Evolutionary conservation across 2,329 filamentous ascomycete species (phyloP), one percentile per base, ranked within the genome.

Genomic region (Aspergillus fischeri): DNA sequence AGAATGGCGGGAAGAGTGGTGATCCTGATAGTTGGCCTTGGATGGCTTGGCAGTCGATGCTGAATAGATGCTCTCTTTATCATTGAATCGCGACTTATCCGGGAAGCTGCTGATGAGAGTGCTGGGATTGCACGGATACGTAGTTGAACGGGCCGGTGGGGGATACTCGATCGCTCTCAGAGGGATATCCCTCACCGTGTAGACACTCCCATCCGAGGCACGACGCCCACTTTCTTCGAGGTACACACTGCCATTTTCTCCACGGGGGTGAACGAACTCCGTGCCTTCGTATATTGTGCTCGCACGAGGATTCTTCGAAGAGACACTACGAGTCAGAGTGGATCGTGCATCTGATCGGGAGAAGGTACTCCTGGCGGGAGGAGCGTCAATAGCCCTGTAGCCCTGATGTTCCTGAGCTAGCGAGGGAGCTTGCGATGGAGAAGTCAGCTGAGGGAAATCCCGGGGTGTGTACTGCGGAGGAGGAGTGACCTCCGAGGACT

Each of bases 51-150:
- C 66, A 1, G 73, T 76, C 11, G 73, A 75, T 2, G 71, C 61
- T 4, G 72, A 73, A 50, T 71, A 71, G 27, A 71, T 65, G 56
- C 71, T 75, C 14, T 64, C 68, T 29, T 63, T 64, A 35, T 67
- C 62, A 52, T 53, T 68, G 57, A 52, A 62, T 52, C 68, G 71
- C 9, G 69, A 67, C 29, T 66, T 68, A 27, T 75, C 74, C 29
- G 66, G 67, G 63, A 73, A 77, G 59, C 71, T 75, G 69, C 74
- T 77, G 65, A 77, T 75, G 55, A 77, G 70, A 6, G 75, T 75
- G 59, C 73, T 74, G 49, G 72, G 69, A 52, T 70, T 68, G 60
- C 65, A 69, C 3, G 67, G 67, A 45, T 65, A 63, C 32, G 63
- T 63, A 51, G 60, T 60, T 44, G 66, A 61, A 45, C 65, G 65